A percentile compares a stretch with the other conserved stretches of the same genome.
Conservation (phyloP, 2,329 filamentous ascomycete species). For the Aspergillus pseudoterreus region DNA sequence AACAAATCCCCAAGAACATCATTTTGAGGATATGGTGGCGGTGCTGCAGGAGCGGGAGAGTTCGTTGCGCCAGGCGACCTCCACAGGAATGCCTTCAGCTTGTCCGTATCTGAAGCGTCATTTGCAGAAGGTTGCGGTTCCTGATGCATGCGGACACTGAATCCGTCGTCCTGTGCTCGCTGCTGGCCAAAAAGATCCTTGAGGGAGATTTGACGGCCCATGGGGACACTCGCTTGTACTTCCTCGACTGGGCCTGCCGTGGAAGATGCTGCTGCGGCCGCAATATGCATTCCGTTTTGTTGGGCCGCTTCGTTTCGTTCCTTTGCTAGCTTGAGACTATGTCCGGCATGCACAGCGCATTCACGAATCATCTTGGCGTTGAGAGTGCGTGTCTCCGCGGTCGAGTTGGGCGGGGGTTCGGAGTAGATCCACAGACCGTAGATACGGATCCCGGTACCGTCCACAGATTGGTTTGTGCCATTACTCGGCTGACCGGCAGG, state of each 20-base stretch:
- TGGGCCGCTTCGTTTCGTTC: conserved; percentile 35
- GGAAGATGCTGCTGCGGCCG: conserved; percentile 25
- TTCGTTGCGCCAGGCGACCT: background rate
- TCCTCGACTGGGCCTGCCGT: conserved; percentile 34
- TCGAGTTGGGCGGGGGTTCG: conserved; percentile 55
- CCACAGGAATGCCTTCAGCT: too few species aligned
- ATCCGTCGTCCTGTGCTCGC: conserved; percentile 49
- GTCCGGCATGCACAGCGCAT: conserved; percentile 51
- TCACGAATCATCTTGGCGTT: conserved; percentile 54
- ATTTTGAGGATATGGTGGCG: conserved; percentile 17
- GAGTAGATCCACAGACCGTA: conserved; percentile 64
- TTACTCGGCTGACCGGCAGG: conserved; percentile 17
- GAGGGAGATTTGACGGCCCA: conserved; percentile 52
- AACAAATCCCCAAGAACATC: conserved; percentile 44
- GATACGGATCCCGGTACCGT: conserved; percentile 35
- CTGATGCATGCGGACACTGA: conserved; percentile 47
- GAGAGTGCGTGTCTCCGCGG: conserved; percentile 48
- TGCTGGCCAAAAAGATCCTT: conserved; percentile 56
- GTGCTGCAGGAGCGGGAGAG: conserved; percentile 8
- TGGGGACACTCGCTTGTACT: conserved; percentile 40
- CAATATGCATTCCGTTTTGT: conserved; percentile 30
- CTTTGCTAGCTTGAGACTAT: conserved; percentile 45
- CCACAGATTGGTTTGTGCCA: conserved; percentile 12
- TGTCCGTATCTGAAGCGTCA: too few species aligned
- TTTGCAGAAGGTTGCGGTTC: conserved; percentile 11